Evolutionary conservation across 305 asterid species (phyloP).

Genomic region (Fraxinus paxiana): DNA sequence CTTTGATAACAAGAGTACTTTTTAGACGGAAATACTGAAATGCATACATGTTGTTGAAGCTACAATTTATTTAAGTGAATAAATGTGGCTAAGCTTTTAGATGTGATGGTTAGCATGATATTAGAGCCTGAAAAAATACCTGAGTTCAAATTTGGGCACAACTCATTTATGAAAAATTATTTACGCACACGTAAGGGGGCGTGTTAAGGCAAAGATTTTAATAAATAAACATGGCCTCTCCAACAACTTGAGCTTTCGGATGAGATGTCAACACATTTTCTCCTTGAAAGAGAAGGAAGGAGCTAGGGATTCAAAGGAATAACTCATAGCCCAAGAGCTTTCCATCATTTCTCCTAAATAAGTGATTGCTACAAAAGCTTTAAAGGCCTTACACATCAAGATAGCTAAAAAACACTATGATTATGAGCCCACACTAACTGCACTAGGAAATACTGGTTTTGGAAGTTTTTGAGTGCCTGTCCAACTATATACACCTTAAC

Average conservation of each 20-base stretch:
- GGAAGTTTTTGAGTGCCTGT: not conserved
- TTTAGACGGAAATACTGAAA: not conserved
- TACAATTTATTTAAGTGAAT: not conserved
- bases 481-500: not conserved
- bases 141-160: not conserved
- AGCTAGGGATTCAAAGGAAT: not conserved
- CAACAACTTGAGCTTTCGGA: not conserved
- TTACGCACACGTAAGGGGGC: not conserved
- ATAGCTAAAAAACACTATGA: not conserved
- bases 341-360: not conserved
- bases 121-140: not conserved
- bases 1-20: not conserved
- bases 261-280: not conserved
- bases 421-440: not conserved
- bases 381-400: not conserved
- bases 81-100: not conserved
- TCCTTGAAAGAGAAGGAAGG: not conserved
- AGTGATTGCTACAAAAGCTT: not conserved
- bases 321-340: not conserved
- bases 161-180: not conserved
- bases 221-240: not conserved
- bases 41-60: not conserved
- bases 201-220: not conserved
- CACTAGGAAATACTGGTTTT: not conserved
- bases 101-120: not conserved